A percentile compares a stretch with the other conserved stretches of the same genome.
Conservation (phyloP, 2,329 filamentous ascomycete species). For the Trichophyton benhamiae region DNA sequence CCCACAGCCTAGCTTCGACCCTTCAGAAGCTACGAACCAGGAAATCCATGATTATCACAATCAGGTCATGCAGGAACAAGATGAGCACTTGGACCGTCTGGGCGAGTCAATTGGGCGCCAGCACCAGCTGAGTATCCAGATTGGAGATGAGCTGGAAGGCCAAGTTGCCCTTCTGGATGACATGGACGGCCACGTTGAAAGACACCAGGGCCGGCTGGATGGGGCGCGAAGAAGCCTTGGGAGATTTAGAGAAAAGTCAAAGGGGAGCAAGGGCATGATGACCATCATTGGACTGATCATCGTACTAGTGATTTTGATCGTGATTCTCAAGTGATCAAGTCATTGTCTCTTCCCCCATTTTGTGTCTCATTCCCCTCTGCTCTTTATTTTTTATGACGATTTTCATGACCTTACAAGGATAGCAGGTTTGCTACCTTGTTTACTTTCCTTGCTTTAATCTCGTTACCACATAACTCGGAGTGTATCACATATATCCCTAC, state of each 20-base stretch:
- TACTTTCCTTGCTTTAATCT: background rate
- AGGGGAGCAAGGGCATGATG: constrained; percentile 78
- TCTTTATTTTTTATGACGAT: background rate
- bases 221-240: constrained; percentile 61
- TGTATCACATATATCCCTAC: constrained; percentile 2
- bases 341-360: background rate
- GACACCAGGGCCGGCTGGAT: constrained; percentile 64
- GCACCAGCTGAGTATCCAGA: constrained; percentile 85
- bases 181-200: constrained; percentile 67
- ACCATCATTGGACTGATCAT: constrained; percentile 72
- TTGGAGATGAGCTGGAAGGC: constrained; percentile 86
- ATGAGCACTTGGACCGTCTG: constrained; percentile 79
- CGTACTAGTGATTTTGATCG: constrained; percentile 68
- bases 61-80: constrained; percentile 73
- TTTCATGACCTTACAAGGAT: background rate
- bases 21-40: constrained; percentile 56
- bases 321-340: constrained; percentile 56
- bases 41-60: constrained; percentile 80
- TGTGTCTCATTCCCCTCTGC: background rate
- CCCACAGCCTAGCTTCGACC: constrained; percentile 39
- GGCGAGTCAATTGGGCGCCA: constrained; percentile 81
- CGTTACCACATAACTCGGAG: background rate
- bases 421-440: background rate
- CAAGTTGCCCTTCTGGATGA: constrained; percentile 85
- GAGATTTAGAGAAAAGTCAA: constrained; percentile 58